phyloP scores from a whole-genome alignment of 805 yeast genomes.

The Ogataea trehaloabstinens region DNA sequence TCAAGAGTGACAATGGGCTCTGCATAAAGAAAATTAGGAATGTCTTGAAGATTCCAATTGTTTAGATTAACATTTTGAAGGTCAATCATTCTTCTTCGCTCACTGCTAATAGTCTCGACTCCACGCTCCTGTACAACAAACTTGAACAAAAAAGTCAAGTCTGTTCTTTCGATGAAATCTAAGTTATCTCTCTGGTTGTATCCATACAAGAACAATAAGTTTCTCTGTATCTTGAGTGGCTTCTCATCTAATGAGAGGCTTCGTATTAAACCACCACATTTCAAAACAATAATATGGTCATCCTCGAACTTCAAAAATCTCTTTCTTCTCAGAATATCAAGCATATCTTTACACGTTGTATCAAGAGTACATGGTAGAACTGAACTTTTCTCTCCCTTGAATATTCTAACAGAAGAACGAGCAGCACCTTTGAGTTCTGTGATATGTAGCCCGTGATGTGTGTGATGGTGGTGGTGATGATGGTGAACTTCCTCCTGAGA shows the following conservation, averaged over 20 bases:
- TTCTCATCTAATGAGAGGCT: constrained; percentile 68
- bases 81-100: constrained; percentile 45
- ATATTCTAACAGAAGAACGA: constrained; percentile 57
- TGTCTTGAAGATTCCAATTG: constrained; percentile 72
- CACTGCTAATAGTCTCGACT: constrained; percentile 37
- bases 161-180: constrained; percentile 79
- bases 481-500: constrained; percentile 12
- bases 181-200: constrained; percentile 74
- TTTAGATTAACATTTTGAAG: constrained; percentile 72
- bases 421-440: constrained; percentile 31
- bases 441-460: constrained; percentile 13
- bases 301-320: constrained; percentile 68
- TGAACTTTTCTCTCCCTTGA: constrained; percentile 76
- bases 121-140: constrained; percentile 75
- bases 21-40: constrained; percentile 82
- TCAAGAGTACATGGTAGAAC: constrained; percentile 78
- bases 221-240: constrained; percentile 76
- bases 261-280: constrained; percentile 74
- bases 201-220: constrained; percentile 71
- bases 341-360: constrained; percentile 71
- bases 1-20: constrained; percentile 78
- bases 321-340: constrained; percentile 71
- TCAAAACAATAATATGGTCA: constrained; percentile 71
- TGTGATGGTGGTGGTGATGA: constrained; percentile 18
- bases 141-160: constrained; percentile 76